Percentiles rank a stretch among this genome's conserved stretches.
Conservation (phyloP, 495 filamentous ascomycete species). For the Neurospora sp. region DNA sequence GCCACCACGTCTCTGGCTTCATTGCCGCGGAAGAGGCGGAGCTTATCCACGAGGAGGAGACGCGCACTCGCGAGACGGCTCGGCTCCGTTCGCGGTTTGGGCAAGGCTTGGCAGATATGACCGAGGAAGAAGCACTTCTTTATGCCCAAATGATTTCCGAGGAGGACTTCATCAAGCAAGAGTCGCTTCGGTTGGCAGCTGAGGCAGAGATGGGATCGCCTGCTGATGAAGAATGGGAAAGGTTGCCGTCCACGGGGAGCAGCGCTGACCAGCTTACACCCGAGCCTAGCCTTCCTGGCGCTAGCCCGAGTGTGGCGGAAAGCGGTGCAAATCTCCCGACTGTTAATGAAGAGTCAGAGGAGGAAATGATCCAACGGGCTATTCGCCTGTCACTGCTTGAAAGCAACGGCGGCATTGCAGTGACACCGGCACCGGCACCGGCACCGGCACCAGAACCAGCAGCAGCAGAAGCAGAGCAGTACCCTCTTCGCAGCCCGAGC, state of each 20-base stretch:
- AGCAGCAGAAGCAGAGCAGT: conserved; percentile 20
- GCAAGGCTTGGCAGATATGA: conserved; percentile 65
- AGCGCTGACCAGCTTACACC: conserved; percentile 40
- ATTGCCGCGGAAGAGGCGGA: conserved; percentile 77
- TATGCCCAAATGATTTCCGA: conserved; percentile 85
- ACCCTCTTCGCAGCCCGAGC: conserved; percentile 1
- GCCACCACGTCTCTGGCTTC: conserved; percentile 48
- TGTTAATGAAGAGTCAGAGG: conserved; percentile 38
- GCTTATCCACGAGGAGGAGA: conserved; percentile 59
- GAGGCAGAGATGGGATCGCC: conserved; percentile 40
- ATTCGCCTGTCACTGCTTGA: conserved; percentile 69
- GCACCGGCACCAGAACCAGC: neutral
- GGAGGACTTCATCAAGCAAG: conserved; percentile 57
- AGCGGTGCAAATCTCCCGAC: conserved; percentile 3
- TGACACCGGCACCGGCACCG: conserved; percentile 5
- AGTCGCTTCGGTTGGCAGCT: conserved; percentile 41
- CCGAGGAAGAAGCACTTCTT: conserved; percentile 77
- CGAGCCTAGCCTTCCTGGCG: conserved; percentile 39
- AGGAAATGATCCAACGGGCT: conserved; percentile 66
- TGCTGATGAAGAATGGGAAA: conserved; percentile 36
- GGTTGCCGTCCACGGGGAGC: conserved; percentile 30
- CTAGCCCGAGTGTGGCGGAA: conserved; percentile 17
- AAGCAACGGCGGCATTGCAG: conserved; percentile 13
- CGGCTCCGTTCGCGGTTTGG: conserved; percentile 71
- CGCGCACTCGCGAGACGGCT: conserved; percentile 46